Conservation (phyloP, 2,329 filamentous ascomycete genomes). For the Trichoderma pleuroti region DNA sequence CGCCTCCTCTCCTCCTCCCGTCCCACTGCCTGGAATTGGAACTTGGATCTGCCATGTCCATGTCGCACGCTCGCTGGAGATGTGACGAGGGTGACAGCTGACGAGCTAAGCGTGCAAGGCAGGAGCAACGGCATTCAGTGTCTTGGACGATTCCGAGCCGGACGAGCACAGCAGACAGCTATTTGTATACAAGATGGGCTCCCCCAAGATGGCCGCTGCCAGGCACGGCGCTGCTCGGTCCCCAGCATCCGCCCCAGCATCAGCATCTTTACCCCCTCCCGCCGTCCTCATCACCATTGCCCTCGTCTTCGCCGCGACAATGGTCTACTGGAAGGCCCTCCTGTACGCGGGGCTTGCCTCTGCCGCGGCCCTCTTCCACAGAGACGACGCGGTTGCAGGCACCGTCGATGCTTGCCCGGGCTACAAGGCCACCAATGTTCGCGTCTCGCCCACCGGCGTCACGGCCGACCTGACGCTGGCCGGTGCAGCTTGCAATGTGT, state of each 20-base stretch:
- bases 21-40: slow-evolving; percentile 12
- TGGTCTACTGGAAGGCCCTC: slow-evolving; percentile 24
- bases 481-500: slow-evolving; percentile 69
- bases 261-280: background rate
- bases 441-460: slow-evolving; percentile 50
- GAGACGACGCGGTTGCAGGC: slow-evolving; percentile 6
- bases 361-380: slow-evolving; percentile 19
- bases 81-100: slow-evolving; percentile 10
- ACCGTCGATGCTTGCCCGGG: slow-evolving; percentile 56
- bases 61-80: background rate
- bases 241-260: background rate
- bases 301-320: slow-evolving; percentile 8
- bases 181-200: slow-evolving; percentile 2
- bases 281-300: background rate
- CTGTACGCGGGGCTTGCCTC: slow-evolving; percentile 24
- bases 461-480: slow-evolving; percentile 68
- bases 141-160: background rate
- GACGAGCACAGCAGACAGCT: background rate
- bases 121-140: slow-evolving; percentile 10
- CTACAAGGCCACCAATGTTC: slow-evolving; percentile 62
- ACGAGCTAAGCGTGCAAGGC: slow-evolving; percentile 7
- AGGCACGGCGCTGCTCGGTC: background rate
- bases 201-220: background rate
- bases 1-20: background rate
- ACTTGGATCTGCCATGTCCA: background rate